Base-by-base conservation (phyloP, 768 basidiomycete genomes). In the Leccinum arenicola region DNA sequence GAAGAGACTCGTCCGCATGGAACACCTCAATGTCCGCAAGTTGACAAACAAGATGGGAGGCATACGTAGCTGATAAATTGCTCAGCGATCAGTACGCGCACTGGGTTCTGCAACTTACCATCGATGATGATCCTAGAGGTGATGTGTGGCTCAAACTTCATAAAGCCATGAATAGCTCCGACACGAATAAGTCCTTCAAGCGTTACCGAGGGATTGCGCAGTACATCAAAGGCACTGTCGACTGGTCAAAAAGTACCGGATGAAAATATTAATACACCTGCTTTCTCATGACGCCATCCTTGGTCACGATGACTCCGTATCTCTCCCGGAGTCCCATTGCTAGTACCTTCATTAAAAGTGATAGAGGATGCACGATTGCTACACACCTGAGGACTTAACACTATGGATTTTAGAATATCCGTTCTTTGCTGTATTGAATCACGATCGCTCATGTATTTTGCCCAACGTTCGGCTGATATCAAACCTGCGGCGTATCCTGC, bases 11-110 rank as follows among this genome's bases (percentile, higher is more conserved):
- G 58, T 95, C 92, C 55, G 85, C 81, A 65, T 84, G 76, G 74
- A 95, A 95, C 12, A 81, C 77, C 1, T 80, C 80, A 6, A 95
- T 71, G 66, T 95, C 92, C 2, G 87, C 88, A 52, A 80, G 78
- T 76, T 95, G 93, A 5, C 93, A 84, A 15, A 71, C 66, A 6
- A 93, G 76, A 64, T 89, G 85, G 0, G 81, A 78, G 33, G 76
- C 76, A 63, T 92, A 92, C 45, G 76, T 78, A 1, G 83, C 88
- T 90, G 55, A 27, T n/a, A 54, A 21, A 10, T 14, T 1, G 10
- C n/a, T 66, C 23, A 66, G 54, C 27, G 3, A 52, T 45, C 21
- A 35, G 21, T 35, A 3, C 23, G n/a, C 49, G 58, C 50, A 31
- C 31, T 50, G 8, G 36, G 14, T 17, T 6, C 17, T 49, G 27